A percentile compares a stretch with the other conserved stretches of the same genome.
These are phyloP conservation scores for Drechslerella dactyloides DNA, from an alignment of 2,329 filamentous ascomycete species.

Conservation along the genomic window DNA sequence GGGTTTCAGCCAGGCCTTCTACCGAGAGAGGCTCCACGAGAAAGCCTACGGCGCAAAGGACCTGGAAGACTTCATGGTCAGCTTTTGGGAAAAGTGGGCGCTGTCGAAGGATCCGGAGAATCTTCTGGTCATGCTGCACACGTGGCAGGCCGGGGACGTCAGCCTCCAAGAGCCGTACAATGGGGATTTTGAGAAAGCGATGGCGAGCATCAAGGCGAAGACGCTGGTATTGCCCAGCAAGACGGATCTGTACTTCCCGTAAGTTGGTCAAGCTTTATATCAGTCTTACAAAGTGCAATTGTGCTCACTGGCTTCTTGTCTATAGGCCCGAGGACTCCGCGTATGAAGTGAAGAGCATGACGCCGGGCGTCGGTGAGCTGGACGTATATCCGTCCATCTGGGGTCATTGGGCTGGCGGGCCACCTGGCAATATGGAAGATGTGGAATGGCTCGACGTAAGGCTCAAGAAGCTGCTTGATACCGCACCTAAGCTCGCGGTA, in stretches of 20 bases:
- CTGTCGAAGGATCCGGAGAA: constrained; percentile 76
- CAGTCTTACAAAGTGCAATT: neutral
- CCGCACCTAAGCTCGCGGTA: constrained; percentile 4
- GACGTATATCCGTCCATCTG: constrained; percentile 68
- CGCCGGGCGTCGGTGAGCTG: constrained; percentile 65
- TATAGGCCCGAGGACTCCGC: constrained; percentile 74
- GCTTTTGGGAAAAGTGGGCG: constrained; percentile 79
- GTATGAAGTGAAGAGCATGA: constrained; percentile 72
- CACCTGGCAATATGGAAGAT: constrained; percentile 73
- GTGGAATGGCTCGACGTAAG: constrained; percentile 73
- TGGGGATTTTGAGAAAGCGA: constrained; percentile 69
- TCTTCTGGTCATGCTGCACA: constrained; percentile 74
- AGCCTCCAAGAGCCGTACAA: constrained; percentile 73
- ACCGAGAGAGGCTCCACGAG: constrained; percentile 65
- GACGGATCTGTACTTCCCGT: constrained; percentile 79
- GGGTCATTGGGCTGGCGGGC: constrained; percentile 73
- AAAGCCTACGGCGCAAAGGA: constrained; percentile 70
- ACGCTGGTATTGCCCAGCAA: constrained; percentile 73
- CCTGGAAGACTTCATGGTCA: constrained; percentile 75
- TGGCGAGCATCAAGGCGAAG: constrained; percentile 74
- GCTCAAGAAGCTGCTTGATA: constrained; percentile 61
- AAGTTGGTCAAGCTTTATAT: constrained; percentile 58
- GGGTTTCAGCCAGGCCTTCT: constrained; percentile 82
- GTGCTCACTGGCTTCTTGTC: neutral
- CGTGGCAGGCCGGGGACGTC: constrained; percentile 77